Evolutionary conservation across 106 monocot genomes (phyloP), one percentile per base, ranked within the genome.

Genomic region (Narthecium ossifragum): DNA sequence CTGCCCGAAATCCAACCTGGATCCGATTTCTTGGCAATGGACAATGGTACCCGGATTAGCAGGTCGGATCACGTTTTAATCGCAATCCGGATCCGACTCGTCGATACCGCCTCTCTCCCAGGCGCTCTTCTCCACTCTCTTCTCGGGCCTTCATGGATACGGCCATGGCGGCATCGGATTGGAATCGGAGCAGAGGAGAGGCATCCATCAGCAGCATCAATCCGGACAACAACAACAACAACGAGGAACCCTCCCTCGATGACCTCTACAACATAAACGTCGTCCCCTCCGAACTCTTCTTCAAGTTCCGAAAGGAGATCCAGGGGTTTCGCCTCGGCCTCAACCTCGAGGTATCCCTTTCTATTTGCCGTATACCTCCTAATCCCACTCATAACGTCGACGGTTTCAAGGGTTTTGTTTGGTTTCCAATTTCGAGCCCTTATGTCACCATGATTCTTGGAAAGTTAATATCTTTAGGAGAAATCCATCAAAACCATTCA

Each of bases 281-380:
- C 31, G 50, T 86, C 23, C 86, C 86, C 8, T 81, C 86, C 11
- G 86, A 86, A 51, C 75, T 86, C 31, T 78, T 68, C 75, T 53
- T 86, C 81, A 86, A 86, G 68, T 86, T 86, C 64, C 81, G 86
- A 59, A 86, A 82, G 67, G 74, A 86, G 71, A n/a, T 75, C 57
- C 25, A 69, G 46, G 75, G 65, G 2, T 48, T 86, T 46, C 78
- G 86, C 34, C 21, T 86, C 34, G 86, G 81, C 34, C 48, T 82
- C 60, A 86, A 86, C 37, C 69, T 86, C 56, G 86, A 86, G 81
- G 86, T 86, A 41, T 5, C 34, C 25, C 1, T 50, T 26, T 53
- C 39, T 56, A 28, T 26, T 1, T n/a, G n/a, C n/a, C n/a, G n/a
- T n/a, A n/a, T n/a, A n/a, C n/a, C n/a, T n/a, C n/a, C n/a, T n/a